These are phyloP conservation scores for Lentinus brumalis DNA, from an alignment of 768 basidiomycete genomes.

Conservation along the genomic window DNA sequence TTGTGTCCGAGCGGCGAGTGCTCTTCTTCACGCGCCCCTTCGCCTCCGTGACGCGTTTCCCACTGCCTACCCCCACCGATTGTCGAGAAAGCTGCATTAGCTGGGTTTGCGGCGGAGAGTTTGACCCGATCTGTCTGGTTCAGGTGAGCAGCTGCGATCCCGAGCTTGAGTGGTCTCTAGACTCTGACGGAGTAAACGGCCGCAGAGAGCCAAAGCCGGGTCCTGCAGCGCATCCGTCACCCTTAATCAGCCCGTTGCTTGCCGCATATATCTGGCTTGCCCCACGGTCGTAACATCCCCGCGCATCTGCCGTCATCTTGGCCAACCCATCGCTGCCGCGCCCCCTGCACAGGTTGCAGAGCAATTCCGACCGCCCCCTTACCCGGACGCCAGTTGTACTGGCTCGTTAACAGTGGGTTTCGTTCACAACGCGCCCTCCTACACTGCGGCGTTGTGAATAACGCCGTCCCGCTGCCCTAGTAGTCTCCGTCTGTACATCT, in stretches of 20 bases:
- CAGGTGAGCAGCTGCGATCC: conserved; percentile 6
- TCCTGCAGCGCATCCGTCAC: conserved; percentile 1
- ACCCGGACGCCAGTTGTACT: conserved; percentile 3
- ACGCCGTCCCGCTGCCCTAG: neutral
- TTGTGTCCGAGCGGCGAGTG: neutral
- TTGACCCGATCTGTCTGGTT: conserved; percentile 8
- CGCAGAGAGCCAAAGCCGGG: conserved; percentile 13
- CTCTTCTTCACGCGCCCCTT: neutral
- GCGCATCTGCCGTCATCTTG: neutral
- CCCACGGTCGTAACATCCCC: neutral
- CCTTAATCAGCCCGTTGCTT: neutral
- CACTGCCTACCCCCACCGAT: neutral
- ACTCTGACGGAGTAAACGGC: conserved; percentile 14
- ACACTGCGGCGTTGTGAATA: neutral
- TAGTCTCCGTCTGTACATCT: conserved; percentile 23
- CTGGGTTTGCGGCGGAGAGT: neutral
- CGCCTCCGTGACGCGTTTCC: neutral
- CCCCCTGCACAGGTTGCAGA: conserved; percentile 19
- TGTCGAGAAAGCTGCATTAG: neutral
- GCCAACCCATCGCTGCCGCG: neutral
- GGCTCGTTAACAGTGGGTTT: conserved; percentile 12
- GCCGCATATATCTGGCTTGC: conserved; percentile 5
- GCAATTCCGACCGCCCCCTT: neutral
- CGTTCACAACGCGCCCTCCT: neutral
- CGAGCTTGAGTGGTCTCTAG: conserved; percentile 8